Base-by-base conservation (phyloP, 2,329 filamentous ascomycete genomes). In the Verticillium zaregamsianum region DNA sequence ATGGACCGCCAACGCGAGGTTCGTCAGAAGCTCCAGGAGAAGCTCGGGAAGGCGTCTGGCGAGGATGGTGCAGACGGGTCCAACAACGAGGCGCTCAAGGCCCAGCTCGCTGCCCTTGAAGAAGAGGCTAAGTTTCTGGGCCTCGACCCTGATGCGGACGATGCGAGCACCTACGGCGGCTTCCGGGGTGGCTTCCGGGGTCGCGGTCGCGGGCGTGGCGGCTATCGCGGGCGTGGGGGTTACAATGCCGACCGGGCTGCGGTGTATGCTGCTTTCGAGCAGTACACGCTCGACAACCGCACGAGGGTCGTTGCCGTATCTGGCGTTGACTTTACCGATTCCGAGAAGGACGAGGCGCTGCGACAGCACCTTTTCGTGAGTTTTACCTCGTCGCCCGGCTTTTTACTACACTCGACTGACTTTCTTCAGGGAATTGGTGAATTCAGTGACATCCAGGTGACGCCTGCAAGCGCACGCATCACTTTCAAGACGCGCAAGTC, bases 281-380 rank as follows among this genome's bases (percentile, higher is more conserved):
- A 82, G 35, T 90, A 88, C 66, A 88, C 89, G 20, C 80, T 95
- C 25, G 91, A 95, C 69, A 93, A 93, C 71, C 82, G 91, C 55
- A 88, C 91, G 0, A 90, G 85, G 71, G 87, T 82, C 64, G 78
- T 95, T 11, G 82, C 84, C 6, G 76, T 94, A 28, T 80, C 81
- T 8, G 89, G 86, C 3, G 82, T 86, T 12, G 86, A 87, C 73
- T 87, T 89, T 69, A 86, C 87, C 3, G 80, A 80, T 15, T 70
- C 83, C 2, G 82, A 83, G 33, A 86, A 85, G 68, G 88, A 93
- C 66, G 90, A 93, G 73, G 80, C 82, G 32, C 77, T 94, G 54
- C 81, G 90, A 64, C 88, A 91, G 68, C 89, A 90, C 73, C 82
- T 94, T 25, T 79, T 92, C 65, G 87, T 90, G 77, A 75, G 85